Evolutionary conservation across 2,329 filamentous ascomycete species (phyloP).

Genomic region (Penicillium nordicum): DNA sequence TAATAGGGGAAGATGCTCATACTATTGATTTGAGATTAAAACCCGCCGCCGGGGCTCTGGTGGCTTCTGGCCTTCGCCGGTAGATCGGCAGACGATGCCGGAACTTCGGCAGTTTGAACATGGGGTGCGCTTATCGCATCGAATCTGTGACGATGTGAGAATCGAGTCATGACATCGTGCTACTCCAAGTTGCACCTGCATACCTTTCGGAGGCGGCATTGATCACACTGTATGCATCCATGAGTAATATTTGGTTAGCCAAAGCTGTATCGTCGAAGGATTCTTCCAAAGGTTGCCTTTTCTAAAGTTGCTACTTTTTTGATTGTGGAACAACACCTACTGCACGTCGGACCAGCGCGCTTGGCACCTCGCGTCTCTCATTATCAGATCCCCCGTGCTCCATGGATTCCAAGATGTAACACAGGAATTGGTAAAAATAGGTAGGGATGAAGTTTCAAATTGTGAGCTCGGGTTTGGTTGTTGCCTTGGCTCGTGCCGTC

Average conservation of each 20-base stretch:
- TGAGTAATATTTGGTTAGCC: not conserved
- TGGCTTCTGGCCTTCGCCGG: slow-evolving; percentile 34
- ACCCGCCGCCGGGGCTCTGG: slow-evolving; percentile 40
- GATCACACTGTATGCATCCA: slow-evolving; percentile 30
- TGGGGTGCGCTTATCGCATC: slow-evolving; percentile 42
- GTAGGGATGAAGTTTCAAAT: not conserved
- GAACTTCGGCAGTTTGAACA: slow-evolving; percentile 43
- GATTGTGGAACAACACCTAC: slow-evolving; percentile 24
- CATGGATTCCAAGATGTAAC: slow-evolving; percentile 17
- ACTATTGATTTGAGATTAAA: slow-evolving; percentile 44
- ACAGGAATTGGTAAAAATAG: not conserved
- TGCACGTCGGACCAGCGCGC: slow-evolving; percentile 25
- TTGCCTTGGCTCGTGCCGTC: not conserved
- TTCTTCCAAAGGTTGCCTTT: not conserved
- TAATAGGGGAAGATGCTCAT: slow-evolving; percentile 10
- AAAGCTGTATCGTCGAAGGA: not conserved
- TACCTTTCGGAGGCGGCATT: slow-evolving; percentile 36
- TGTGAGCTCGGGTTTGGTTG: not conserved
- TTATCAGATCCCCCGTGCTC: slow-evolving; percentile 31
- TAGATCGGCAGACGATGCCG: slow-evolving; percentile 37
- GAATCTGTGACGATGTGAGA: slow-evolving; percentile 29
- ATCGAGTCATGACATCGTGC: not conserved
- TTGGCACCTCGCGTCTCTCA: slow-evolving; percentile 20
- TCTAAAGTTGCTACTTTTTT: not conserved
- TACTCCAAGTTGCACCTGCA: not conserved